Conservation (phyloP, 306 rosid species). For the Argentina anserina region DNA sequence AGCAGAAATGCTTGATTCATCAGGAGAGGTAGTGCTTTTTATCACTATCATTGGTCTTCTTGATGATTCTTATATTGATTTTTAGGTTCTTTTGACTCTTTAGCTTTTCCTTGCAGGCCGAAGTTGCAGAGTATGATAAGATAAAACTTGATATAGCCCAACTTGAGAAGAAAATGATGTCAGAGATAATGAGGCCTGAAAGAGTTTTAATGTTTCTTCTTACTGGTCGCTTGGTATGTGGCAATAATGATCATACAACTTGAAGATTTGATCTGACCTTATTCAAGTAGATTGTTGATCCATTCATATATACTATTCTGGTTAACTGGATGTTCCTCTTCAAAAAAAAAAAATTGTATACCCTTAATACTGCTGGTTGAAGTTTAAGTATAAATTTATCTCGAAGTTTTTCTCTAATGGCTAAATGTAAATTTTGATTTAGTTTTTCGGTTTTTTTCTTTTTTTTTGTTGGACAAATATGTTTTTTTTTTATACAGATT, state of each 20-base stretch:
- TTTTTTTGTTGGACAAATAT: no score
- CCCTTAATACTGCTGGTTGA: not conserved
- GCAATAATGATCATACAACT: not conserved
- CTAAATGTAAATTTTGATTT: no score
- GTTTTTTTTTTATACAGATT: no score
- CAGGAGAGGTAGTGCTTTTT: conserved; percentile 71
- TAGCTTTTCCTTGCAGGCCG: conserved; percentile 51
- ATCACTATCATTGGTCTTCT: not conserved
- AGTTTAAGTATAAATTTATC: not conserved
- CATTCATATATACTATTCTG: not conserved
- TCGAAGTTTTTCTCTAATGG: not conserved
- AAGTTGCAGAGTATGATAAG: conserved; percentile 83
- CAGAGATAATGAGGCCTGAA: conserved; percentile 89
- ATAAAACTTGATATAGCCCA: conserved; percentile 76
- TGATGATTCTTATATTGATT: conserved; percentile 17
- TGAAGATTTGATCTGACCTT: not conserved
- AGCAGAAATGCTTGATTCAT: conserved; percentile 77
- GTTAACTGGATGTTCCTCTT: not conserved
- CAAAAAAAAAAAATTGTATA: not conserved
- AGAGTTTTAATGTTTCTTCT: conserved; percentile 78
- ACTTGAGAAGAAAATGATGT: conserved; percentile 88
- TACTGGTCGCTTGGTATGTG: conserved; percentile 94
- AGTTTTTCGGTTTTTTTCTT: no score
- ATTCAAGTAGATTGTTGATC: not conserved
- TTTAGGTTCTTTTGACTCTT: conserved; percentile 10